Evolutionary conservation across 2,329 filamentous ascomycete genomes (phyloP).

Genomic region (Penicillium carneum): DNA sequence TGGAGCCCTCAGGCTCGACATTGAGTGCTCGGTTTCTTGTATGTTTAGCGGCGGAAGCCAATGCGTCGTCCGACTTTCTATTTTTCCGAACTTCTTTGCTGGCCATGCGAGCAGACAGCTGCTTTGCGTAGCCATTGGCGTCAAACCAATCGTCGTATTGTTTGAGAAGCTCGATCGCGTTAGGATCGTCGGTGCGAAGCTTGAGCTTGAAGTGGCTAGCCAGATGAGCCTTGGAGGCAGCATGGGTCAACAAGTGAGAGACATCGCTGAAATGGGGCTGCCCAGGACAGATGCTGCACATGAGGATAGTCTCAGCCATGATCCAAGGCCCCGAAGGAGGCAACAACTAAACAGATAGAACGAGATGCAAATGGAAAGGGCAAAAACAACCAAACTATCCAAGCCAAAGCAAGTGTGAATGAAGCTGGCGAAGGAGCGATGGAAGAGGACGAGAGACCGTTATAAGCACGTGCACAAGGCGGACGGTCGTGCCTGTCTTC

Average conservation of each 20-base stretch:
- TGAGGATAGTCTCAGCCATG: slow-evolving; percentile 67
- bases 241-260: slow-evolving; percentile 89
- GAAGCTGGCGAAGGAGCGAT: slow-evolving; percentile 35
- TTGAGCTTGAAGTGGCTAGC: slow-evolving; percentile 82
- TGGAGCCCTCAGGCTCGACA: slow-evolving; percentile 10
- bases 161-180: slow-evolving; percentile 68
- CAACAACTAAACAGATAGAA: slow-evolving; percentile 10
- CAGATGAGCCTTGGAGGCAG: slow-evolving; percentile 90
- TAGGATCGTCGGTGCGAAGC: slow-evolving; percentile 71
- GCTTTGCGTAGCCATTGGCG: slow-evolving; percentile 70
- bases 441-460: background rate
- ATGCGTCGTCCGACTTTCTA: slow-evolving; percentile 40
- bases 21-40: slow-evolving; percentile 14
- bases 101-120: slow-evolving; percentile 79
- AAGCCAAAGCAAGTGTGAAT: slow-evolving; percentile 17
- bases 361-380: slow-evolving; percentile 32
- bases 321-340: slow-evolving; percentile 22
- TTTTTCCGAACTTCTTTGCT: slow-evolving; percentile 76
- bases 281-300: slow-evolving; percentile 84
- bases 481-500: background rate
- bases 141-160: slow-evolving; percentile 81
- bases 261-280: slow-evolving; percentile 84
- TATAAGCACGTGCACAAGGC: background rate
- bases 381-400: slow-evolving; percentile 34
- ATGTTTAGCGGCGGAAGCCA: slow-evolving; percentile 10